These are phyloP conservation scores for Boletales sp. DNA, from an alignment of 768 basidiomycete genomes.

Conservation along the genomic window DNA sequence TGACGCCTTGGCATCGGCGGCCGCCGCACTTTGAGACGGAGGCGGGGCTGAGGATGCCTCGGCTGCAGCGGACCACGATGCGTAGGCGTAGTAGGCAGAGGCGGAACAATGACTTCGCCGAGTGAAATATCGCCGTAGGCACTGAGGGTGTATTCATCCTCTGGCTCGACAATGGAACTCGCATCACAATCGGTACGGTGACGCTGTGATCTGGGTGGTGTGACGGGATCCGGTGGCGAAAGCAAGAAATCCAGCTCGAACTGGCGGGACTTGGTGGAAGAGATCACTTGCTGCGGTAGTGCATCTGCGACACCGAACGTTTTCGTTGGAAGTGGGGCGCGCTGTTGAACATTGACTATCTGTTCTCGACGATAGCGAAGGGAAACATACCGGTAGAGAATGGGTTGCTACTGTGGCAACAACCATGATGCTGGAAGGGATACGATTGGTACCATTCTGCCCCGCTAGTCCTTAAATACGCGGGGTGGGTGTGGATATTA, in stretches of 20 bases:
- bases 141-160: constrained; percentile 39
- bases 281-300: not conserved
- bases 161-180: not conserved
- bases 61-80: not conserved
- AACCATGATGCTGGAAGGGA: constrained; percentile 7
- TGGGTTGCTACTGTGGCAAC: not conserved
- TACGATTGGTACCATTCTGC: not conserved
- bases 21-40: constrained; percentile 25
- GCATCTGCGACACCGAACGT: not conserved
- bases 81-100: constrained; percentile 8
- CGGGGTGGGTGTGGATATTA: constrained; percentile 2
- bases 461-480: constrained; percentile 11
- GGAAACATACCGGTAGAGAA: constrained; percentile 8
- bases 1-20: constrained; percentile 28
- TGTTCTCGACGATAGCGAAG: not conserved
- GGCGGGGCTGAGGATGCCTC: constrained; percentile 10
- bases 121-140: constrained; percentile 47
- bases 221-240: not conserved
- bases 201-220: not conserved
- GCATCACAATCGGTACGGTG: too few relatives aligned
- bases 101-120: constrained; percentile 34
- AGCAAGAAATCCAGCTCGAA: not conserved
- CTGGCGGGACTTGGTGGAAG: not conserved
- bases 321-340: constrained; percentile 2
- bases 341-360: constrained; percentile 2